Conservation (phyloP, 164 flowering plant genomes). For the Nymphaea thermarum region DNA sequence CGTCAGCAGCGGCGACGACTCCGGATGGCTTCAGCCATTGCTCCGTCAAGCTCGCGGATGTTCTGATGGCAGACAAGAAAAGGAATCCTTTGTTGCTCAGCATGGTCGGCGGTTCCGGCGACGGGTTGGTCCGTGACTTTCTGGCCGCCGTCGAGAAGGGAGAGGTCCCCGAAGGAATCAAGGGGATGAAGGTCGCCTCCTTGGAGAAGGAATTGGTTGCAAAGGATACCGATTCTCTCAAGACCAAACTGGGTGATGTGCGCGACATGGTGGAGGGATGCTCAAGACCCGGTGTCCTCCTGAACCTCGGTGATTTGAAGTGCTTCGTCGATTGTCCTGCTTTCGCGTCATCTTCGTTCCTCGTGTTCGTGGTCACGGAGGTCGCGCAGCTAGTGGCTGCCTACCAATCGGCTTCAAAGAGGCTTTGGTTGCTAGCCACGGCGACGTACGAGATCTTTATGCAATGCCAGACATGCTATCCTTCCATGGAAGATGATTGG, state of each 20-base stretch:
- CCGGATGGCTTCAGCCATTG: not conserved
- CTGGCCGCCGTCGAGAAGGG: conserved; percentile 26
- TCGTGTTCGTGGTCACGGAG: conserved; percentile 21
- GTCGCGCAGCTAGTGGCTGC: conserved; percentile 36
- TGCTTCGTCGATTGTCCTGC: conserved; percentile 25
- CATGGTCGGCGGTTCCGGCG: conserved; percentile 26
- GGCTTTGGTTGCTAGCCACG: conserved; percentile 61
- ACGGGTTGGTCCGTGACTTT: conserved; percentile 35
- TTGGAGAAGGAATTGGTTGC: conserved; percentile 33
- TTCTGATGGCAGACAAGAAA: conserved; percentile 37
- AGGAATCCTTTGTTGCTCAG: conserved; percentile 82
- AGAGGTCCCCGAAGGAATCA: conserved; percentile 14
- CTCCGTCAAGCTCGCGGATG: conserved; percentile 29
- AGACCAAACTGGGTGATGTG: conserved; percentile 3
- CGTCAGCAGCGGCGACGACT: conserved; percentile 2
- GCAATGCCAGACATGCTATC: conserved; percentile 46
- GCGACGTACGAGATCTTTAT: conserved; percentile 52
- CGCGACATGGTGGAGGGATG: conserved; percentile 10
- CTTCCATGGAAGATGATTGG: conserved; percentile 78
- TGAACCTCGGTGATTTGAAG: conserved; percentile 66
- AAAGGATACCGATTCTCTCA: conserved; percentile 17
- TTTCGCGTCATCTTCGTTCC: not conserved
- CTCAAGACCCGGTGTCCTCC: conserved; percentile 38
- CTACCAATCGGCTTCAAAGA: conserved; percentile 16
- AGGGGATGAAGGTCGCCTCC: conserved; percentile 32